Evolutionary conservation across 2,329 filamentous ascomycete genomes (phyloP).

Genomic region (Gaeumannomyces tritici): DNA sequence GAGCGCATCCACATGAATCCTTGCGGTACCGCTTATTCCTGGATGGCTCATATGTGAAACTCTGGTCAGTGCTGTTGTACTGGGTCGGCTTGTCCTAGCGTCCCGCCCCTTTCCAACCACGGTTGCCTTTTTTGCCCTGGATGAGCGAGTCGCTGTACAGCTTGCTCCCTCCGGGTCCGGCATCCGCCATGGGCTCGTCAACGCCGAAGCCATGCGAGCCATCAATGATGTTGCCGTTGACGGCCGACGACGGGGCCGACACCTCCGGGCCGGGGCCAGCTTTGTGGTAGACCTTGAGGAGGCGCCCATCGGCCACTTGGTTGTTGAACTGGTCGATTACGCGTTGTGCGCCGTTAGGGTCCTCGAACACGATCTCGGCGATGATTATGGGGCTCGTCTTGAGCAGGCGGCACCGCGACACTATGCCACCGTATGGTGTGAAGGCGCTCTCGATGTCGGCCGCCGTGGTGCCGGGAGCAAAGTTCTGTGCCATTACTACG

Average conservation of each 20-base stretch:
- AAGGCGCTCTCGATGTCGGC: conserved; percentile 78
- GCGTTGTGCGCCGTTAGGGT: conserved; percentile 61
- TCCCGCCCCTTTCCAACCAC: neutral
- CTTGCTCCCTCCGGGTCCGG: conserved; percentile 16
- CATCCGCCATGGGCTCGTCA: conserved; percentile 33
- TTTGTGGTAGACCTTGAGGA: conserved; percentile 65
- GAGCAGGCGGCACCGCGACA: conserved; percentile 58
- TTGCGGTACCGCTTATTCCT: too few species aligned
- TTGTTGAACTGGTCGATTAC: conserved; percentile 71
- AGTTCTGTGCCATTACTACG: conserved; percentile 69
- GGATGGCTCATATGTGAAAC: neutral
- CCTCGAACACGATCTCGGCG: conserved; percentile 67
- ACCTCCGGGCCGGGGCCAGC: conserved; percentile 27
- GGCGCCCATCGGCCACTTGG: conserved; percentile 67
- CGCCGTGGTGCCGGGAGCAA: conserved; percentile 70
- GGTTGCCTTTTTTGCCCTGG: neutral
- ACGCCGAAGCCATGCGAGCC: conserved; percentile 39
- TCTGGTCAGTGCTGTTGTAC: neutral
- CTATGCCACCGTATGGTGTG: conserved; percentile 61
- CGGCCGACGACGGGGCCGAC: conserved; percentile 15
- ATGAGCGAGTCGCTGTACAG: conserved; percentile 41
- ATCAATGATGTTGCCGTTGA: conserved; percentile 36
- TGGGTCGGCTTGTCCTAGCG: conserved; percentile 1
- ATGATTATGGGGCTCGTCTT: conserved; percentile 63
- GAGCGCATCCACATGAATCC: too few species aligned